Evolutionary conservation across 768 basidiomycete genomes (phyloP).

Genomic region (Rhizopogon vulgaris): DNA sequence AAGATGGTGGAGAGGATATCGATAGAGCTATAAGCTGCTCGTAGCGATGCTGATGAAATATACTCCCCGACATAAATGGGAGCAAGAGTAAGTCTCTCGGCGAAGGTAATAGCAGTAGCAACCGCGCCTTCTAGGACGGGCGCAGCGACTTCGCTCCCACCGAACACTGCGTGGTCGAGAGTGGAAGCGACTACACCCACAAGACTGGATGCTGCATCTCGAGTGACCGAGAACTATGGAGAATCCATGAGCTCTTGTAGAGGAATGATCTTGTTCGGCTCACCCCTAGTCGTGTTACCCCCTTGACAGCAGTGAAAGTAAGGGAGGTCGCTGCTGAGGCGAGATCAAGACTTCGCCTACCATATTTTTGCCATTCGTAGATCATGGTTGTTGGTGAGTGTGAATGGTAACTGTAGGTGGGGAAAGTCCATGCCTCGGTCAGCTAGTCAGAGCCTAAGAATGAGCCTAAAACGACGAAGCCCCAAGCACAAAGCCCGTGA

Average conservation of each 20-base stretch:
- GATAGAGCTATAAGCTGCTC: constrained; percentile 70
- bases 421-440: constrained; percentile 16
- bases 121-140: constrained; percentile 54
- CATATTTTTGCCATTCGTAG: constrained; percentile 33
- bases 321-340: constrained; percentile 59
- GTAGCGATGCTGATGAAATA: constrained; percentile 66
- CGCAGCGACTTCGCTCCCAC: constrained; percentile 51
- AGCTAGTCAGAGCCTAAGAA: neutral
- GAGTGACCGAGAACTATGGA: constrained; percentile 60
- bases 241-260: constrained; percentile 2
- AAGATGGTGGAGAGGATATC: constrained; percentile 69
- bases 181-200: constrained; percentile 52
- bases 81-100: constrained; percentile 67
- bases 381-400: constrained; percentile 17
- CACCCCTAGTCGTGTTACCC: constrained; percentile 65
- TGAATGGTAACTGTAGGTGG: constrained; percentile 6
- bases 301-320: constrained; percentile 63
- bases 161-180: constrained; percentile 64
- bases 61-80: constrained; percentile 74
- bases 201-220: constrained; percentile 52
- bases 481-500: neutral
- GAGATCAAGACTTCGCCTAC: constrained; percentile 57
- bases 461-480: neutral
- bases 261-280: constrained; percentile 18
- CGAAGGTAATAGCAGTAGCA: constrained; percentile 53